Evolutionary conservation across 441 rosid genomes (phyloP).

Genomic region (Bruguiera hainesii): DNA sequence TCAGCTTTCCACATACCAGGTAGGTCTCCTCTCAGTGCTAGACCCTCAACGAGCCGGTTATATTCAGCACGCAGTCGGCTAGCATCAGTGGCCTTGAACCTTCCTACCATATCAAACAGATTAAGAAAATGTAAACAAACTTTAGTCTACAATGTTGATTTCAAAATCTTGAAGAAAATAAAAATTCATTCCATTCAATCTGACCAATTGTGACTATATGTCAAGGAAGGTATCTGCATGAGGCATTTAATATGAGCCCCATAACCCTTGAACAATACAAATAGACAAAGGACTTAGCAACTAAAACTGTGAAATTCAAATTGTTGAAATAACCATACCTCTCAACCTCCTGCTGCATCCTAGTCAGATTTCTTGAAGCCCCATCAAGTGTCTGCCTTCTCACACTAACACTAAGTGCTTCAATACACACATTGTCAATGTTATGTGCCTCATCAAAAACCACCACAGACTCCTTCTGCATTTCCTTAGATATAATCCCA

Average conservation of each 20-base stretch:
- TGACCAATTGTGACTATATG: constrained; percentile 12
- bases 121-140: constrained; percentile 29
- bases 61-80: constrained; percentile 90
- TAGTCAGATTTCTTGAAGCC: constrained; percentile 76
- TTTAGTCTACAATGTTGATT: constrained; percentile 7
- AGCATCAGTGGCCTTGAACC: constrained; percentile 97
- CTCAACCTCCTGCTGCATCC: constrained; percentile 72
- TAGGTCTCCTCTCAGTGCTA: constrained; percentile 83
- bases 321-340: constrained; percentile 40
- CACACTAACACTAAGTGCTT: constrained; percentile 92
- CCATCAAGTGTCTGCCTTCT: constrained; percentile 93
- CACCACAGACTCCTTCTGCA: constrained; percentile 90
- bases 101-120: constrained; percentile 75
- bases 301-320: constrained; percentile 1
- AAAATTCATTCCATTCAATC: constrained; percentile 5
- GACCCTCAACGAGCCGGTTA: constrained; percentile 84
- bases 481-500: constrained; percentile 91
- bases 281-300: neutral
- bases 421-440: constrained; percentile 94
- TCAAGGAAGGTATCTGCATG: neutral
- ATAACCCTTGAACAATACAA: neutral
- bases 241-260: neutral
- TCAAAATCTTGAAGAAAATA: constrained; percentile 2
- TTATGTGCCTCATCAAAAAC: constrained; percentile 98
- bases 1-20: constrained; percentile 44